Base-by-base conservation (phyloP, 164 flowering plant species). In the Protea cynaroides region DNA sequence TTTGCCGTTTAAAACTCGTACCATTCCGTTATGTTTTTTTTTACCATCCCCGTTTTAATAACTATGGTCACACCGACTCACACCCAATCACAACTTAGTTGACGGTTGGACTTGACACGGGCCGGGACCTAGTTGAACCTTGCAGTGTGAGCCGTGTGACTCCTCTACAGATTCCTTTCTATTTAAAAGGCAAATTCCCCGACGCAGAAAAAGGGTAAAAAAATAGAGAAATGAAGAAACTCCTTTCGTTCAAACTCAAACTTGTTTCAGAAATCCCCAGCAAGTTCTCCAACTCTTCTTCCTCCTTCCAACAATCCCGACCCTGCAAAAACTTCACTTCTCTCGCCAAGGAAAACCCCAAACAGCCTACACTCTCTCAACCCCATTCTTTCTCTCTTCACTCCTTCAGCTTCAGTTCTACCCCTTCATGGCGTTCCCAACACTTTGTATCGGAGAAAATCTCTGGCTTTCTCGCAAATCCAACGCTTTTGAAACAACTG, bases 361-460 rank as follows among this genome's bases (percentile, higher is more conserved):
- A 65, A 38, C 60, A 66, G 43, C 13, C 65, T 23, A 44, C 61
- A 4, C 17, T 21, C 17, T 18, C 44, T 56, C 65, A 56, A 44
- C 59, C 63, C 24, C 65, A 22, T 15, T 62, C 50, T 11, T 18
- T 62, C 49, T 55, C 62, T 59, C 56, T 36, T 29, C 34, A 5
- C 5, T 29, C 34, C 21, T 49, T 58, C 40, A 13, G 9, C 56
- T 50, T 21, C 69, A 59, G 24, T 53, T 29, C 62, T 24, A 47
- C 52, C 29, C 46, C 23, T 68, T 56, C 65, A 61, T 62, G 71
- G 65, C 54, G 65, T 14, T 36, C 71, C 40, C 22, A 37, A 9
- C 22, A 15, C 49, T 44, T 22, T 11, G 8, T 29, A 47, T 68
- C 71, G 11, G 47, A 56, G 60, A 44, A 21, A 18, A 10, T n/a